Base-by-base conservation (phyloP, 1,284 basidiomycete species). In the Trametes polyzona region DNA sequence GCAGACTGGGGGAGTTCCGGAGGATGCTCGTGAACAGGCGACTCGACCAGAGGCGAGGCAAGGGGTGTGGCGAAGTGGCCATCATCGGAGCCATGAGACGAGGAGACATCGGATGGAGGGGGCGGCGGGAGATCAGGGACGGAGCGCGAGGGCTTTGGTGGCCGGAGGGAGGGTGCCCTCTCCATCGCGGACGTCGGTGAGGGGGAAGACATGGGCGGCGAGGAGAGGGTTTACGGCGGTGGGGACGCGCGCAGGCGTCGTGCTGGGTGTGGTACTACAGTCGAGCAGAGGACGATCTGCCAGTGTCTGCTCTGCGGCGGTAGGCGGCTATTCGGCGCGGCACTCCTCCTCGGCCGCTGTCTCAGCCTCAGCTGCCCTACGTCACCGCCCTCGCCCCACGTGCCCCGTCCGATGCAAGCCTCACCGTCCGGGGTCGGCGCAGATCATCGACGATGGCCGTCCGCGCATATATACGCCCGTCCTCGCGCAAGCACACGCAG, bases 1-100 rank as follows among this genome's bases (percentile, higher is more conserved):
- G 2, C n/a, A n/a, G 58, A 16, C n/a, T 41, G 12, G 4, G 53
- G 50, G 10, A 47, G 16, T 6, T 53, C 42, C 21, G 59, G 54
- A 16, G 58, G 32, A 10, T 57, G 41, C 16, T 58, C 59, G 24
- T 40, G 44, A 14, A 51, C 44, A 27, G 54, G 58, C 17, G 54
- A 55, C 7, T 44, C 30, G 27, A 35, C 36, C 30, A 59, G 44
- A 11, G 67, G 69, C 16, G 70, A 70, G 6, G 65, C 58, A 27
- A 63, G 65, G 16, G 69, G 68, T 11, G 69, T 70, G 42, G 58
- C 44, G 57, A 69, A 69, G 16, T 62, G 59, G 49, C 41, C 58
- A 55, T 62, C 58, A 42, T 65, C 61, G 47, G 62, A 59, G 8
- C 53, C 55, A 3, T 63, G 53, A 14, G 68, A 64, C 24, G 56